Conservation (phyloP, 495 filamentous ascomycete genomes). For the Bryoglossum gracile region DNA sequence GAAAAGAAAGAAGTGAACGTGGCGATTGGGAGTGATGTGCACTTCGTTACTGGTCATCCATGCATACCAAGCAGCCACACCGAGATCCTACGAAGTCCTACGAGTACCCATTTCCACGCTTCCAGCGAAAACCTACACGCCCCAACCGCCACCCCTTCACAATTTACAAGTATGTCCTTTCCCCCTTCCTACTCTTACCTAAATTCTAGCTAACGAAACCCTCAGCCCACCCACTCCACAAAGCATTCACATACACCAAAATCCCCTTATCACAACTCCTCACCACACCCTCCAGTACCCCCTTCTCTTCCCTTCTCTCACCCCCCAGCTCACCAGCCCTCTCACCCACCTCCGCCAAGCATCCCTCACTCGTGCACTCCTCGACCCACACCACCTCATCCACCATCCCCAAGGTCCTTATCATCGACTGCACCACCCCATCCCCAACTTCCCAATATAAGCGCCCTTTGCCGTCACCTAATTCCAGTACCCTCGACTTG, state of each 20-base stretch:
- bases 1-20: slow-evolving; percentile 41
- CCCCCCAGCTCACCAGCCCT: neutral
- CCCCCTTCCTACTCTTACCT: neutral
- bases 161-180: neutral
- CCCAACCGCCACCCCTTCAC: neutral
- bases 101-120: slow-evolving; percentile 28
- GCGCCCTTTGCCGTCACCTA: neutral
- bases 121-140: neutral
- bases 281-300: slow-evolving; percentile 13
- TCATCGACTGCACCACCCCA: slow-evolving; percentile 41
- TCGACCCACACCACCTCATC: slow-evolving; percentile 13
- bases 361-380: neutral
- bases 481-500: neutral
- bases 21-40: slow-evolving; percentile 47
- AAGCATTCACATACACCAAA: slow-evolving; percentile 47
- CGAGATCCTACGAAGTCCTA: slow-evolving; percentile 40
- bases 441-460: neutral
- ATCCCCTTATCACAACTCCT: slow-evolving; percentile 41
- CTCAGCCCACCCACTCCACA: slow-evolving; percentile 58
- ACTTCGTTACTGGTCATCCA: slow-evolving; percentile 58
- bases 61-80: slow-evolving; percentile 51
- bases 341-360: neutral
- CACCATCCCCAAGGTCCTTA: slow-evolving; percentile 32
- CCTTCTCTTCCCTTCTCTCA: slow-evolving; percentile 14
- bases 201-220: slow-evolving; percentile 14